A percentile compares a stretch with the other conserved stretches of the same genome.
Conservation (phyloP, 768 basidiomycete species). For the Russula sp. region DNA sequence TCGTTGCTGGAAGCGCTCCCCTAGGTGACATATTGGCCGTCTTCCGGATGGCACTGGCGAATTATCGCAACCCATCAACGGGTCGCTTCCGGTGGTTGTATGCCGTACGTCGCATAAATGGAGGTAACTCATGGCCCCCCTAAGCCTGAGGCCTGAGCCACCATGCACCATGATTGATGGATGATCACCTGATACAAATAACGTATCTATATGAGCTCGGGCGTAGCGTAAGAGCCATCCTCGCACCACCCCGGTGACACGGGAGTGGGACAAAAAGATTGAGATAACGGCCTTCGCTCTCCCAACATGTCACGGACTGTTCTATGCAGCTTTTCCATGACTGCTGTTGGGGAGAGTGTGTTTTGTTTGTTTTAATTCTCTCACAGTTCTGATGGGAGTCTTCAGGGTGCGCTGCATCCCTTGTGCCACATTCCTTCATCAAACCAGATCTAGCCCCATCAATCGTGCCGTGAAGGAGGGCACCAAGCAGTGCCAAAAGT, state of each 20-base stretch:
- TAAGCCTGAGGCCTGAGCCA: not conserved
- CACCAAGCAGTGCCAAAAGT: constrained; percentile 1
- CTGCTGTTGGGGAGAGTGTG: not conserved
- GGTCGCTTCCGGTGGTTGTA: not conserved
- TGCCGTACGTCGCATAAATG: not conserved
- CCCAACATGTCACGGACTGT: not conserved
- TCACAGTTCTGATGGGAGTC: constrained; percentile 6
- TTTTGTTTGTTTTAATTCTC: not conserved
- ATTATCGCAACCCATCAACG: not conserved
- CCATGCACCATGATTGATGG: not conserved
- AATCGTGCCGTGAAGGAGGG: not conserved
- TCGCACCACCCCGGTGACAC: not conserved
- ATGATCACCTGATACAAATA: not conserved
- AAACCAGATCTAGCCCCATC: constrained; percentile 2
- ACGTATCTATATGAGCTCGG: not conserved
- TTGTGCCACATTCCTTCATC: not conserved
- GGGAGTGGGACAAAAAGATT: not conserved
- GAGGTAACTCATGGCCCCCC: not conserved
- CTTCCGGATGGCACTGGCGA: not conserved
- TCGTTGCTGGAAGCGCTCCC: not conserved
- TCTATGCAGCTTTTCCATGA: constrained; percentile 3
- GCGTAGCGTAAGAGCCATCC: not conserved
- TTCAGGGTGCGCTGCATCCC: not conserved
- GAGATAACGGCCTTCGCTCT: not conserved
- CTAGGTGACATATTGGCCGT: too few relatives aligned